Percentiles rank a stretch among this genome's conserved stretches.
Evolutionary conservation across 176 grass and related monocot genomes (phyloP).

Genomic region (Hsuehochloa calcarea): DNA sequence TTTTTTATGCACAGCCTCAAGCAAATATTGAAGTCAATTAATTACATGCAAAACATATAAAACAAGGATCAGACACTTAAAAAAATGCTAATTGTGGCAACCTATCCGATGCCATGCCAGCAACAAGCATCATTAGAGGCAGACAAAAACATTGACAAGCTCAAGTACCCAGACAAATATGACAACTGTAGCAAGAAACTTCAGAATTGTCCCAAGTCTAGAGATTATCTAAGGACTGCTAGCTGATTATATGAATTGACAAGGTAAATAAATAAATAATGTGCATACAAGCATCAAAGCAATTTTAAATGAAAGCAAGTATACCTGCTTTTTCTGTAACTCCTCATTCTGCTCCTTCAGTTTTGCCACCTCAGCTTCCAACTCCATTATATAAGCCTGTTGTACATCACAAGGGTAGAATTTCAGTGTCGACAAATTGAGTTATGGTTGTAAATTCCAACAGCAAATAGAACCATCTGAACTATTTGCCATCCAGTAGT

Average conservation of each 20-base stretch:
- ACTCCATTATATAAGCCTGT: conserved; percentile 85
- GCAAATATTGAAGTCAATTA: background rate
- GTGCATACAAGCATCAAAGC: background rate
- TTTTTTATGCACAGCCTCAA: background rate
- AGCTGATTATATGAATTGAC: conserved; percentile 5
- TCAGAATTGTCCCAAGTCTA: conserved; percentile 4
- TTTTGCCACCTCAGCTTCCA: conserved; percentile 89
- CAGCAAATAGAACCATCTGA: background rate
- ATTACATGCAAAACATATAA: conserved; percentile 15
- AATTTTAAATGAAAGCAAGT: conserved; percentile 12
- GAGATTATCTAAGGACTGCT: background rate
- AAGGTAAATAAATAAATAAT: background rate
- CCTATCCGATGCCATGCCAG: background rate
- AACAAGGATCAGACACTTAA: background rate
- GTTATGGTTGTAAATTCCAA: background rate
- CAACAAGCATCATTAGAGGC: conserved; percentile 14
- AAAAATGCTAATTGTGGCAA: background rate
- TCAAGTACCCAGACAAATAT: conserved; percentile 7
- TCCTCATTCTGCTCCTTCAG: conserved; percentile 72
- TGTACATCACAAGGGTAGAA: background rate
- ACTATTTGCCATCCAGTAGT: background rate
- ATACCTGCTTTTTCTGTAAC: conserved; percentile 88
- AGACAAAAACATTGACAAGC: background rate
- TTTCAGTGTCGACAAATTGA: background rate
- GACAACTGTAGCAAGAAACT: background rate